Evolutionary conservation across 2,329 filamentous ascomycete genomes (phyloP).

Genomic region (Diaporthe sp.): DNA sequence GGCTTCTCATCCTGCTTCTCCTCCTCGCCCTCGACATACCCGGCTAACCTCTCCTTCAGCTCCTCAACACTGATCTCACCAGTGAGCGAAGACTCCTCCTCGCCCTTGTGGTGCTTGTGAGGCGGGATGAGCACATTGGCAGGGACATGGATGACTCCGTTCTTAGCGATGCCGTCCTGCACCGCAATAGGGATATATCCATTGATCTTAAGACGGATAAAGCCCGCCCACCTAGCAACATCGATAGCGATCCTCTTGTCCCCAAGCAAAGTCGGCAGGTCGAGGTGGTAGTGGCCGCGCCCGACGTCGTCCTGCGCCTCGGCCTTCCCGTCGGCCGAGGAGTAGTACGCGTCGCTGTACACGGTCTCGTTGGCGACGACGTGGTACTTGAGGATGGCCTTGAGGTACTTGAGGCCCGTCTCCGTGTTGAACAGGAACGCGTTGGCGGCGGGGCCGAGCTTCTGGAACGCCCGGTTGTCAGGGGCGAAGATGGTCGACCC

Average conservation of each 20-base stretch:
- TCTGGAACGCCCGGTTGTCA: constrained; percentile 82
- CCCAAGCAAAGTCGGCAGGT: constrained; percentile 79
- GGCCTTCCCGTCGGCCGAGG: constrained; percentile 47
- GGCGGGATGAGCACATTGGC: constrained; percentile 82
- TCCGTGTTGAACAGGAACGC: constrained; percentile 87
- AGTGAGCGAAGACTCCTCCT: constrained; percentile 51
- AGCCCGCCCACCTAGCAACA: constrained; percentile 75
- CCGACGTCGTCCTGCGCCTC: constrained; percentile 53
- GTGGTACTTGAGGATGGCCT: constrained; percentile 83
- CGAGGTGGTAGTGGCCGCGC: constrained; percentile 71
- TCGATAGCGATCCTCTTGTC: constrained; percentile 78
- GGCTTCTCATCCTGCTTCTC: constrained; percentile 19
- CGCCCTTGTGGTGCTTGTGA: constrained; percentile 59
- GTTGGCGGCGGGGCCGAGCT: constrained; percentile 79
- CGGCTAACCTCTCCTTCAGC: constrained; percentile 66
- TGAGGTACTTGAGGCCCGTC: constrained; percentile 80
- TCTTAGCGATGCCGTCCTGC: constrained; percentile 78
- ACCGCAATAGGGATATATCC: constrained; percentile 75
- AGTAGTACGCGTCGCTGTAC: constrained; percentile 87
- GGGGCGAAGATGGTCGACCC: constrained; percentile 87
- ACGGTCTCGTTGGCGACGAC: constrained; percentile 80
- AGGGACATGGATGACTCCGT: constrained; percentile 87
- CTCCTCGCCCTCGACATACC: constrained; percentile 53
- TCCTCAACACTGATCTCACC: constrained; percentile 71
- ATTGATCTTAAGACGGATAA: constrained; percentile 81